A percentile compares a stretch with the other conserved stretches of the same genome.
Conservation (phyloP, 805 yeast genomes). For the Kodamaea neixiangensis region DNA sequence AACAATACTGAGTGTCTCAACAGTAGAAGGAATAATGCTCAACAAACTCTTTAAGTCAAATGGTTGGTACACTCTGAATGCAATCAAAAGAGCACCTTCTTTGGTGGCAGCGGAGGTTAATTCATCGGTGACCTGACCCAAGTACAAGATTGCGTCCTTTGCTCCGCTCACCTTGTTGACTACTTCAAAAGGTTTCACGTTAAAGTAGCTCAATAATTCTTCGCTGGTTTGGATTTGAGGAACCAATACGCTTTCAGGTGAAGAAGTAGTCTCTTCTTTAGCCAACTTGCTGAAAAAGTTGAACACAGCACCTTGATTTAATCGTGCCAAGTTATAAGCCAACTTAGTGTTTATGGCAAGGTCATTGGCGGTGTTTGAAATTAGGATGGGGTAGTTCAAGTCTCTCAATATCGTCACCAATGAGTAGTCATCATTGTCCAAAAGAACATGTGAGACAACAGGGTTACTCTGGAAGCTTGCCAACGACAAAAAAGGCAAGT, state of each 20-base stretch:
- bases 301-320: conserved; percentile 56
- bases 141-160: conserved; percentile 54
- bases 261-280: conserved; percentile 9
- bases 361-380: conserved; percentile 64
- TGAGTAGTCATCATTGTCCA: conserved; percentile 64
- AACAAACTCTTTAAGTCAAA: conserved; percentile 58
- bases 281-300: conserved; percentile 53
- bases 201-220: conserved; percentile 21
- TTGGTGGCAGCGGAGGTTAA: conserved; percentile 42
- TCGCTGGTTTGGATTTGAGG: conserved; percentile 13
- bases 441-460: conserved; percentile 62
- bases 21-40: conserved; percentile 52
- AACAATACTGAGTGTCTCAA: conserved; percentile 58
- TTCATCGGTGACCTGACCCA: conserved; percentile 57
- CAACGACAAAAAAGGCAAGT: conserved; percentile 59
- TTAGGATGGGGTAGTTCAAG: conserved; percentile 59
- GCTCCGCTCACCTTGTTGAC: conserved; percentile 36
- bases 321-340: conserved; percentile 57
- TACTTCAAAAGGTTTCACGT: conserved; percentile 31
- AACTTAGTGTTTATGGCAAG: conserved; percentile 55
- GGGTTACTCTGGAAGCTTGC: conserved; percentile 37
- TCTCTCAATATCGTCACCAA: conserved; percentile 74
- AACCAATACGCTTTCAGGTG: conserved; percentile 13
- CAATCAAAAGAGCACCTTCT: conserved; percentile 48
- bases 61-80: conserved; percentile 72